Percentiles rank a stretch among this genome's conserved stretches.
phyloP scores from a whole-genome alignment of 2,329 filamentous ascomycete genomes.

The Chaetomium sp. region DNA sequence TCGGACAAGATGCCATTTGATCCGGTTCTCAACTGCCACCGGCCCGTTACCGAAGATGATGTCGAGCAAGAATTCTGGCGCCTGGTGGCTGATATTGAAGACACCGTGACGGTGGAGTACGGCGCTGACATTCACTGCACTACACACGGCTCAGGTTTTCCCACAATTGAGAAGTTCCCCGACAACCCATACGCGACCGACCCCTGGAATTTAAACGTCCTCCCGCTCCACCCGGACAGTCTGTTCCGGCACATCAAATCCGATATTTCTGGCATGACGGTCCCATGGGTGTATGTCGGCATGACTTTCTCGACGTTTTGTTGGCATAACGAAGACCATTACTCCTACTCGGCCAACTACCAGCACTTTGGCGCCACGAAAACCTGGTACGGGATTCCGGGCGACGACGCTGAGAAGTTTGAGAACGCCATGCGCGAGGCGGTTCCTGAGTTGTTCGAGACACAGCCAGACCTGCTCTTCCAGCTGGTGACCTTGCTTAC shows the following conservation, averaged over 20 bases:
- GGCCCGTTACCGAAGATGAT: constrained; percentile 85
- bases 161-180: constrained; percentile 86
- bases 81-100: constrained; percentile 85
- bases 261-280: constrained; percentile 98
- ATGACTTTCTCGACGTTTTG: constrained; percentile 99
- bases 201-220: constrained; percentile 91
- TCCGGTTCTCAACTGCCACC: constrained; percentile 70
- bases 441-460: constrained; percentile 93
- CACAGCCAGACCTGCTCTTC: constrained; percentile 91
- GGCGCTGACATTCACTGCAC: constrained; percentile 97
- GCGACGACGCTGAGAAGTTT: constrained; percentile 87
- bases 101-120: constrained; percentile 96
- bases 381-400: constrained; percentile 98
- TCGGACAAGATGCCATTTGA: constrained; percentile 85
- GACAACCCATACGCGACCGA: constrained; percentile 80
- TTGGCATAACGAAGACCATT: constrained; percentile 99
- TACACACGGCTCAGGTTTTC: constrained; percentile 94
- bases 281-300: constrained; percentile 97
- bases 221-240: constrained; percentile 85
- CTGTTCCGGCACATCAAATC: constrained; percentile 96
- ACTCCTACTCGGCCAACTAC: constrained; percentile 95
- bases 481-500: constrained; percentile 95
- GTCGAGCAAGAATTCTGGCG: constrained; percentile 97
- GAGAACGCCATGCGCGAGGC: constrained; percentile 92
- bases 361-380: constrained; percentile 98